Evolutionary conservation across 495 filamentous ascomycete species (phyloP).

Genomic region (Penicillium silybi): DNA sequence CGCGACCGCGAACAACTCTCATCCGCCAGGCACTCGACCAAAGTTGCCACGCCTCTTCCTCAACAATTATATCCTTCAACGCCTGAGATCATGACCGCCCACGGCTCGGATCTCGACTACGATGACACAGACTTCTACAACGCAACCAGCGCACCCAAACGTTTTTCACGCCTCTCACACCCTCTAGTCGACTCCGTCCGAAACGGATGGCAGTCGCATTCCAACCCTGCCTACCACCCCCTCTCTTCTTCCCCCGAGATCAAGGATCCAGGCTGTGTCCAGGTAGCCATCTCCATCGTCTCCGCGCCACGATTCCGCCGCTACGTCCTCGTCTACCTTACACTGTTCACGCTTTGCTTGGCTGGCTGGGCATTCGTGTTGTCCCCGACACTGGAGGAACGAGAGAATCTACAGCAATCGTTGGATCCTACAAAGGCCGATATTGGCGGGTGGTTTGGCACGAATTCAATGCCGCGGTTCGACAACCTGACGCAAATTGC

Average conservation of each 20-base stretch:
- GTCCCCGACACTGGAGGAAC: slow-evolving; percentile 39
- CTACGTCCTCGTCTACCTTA: slow-evolving; percentile 41
- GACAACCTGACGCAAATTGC: slow-evolving; percentile 44
- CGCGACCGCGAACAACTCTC: not conserved
- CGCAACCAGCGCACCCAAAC: slow-evolving; percentile 5
- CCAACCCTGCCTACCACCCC: slow-evolving; percentile 19
- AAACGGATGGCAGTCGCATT: slow-evolving; percentile 43
- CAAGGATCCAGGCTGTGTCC: slow-evolving; percentile 23
- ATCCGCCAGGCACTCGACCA: not conserved
- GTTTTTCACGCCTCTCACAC: slow-evolving; percentile 18
- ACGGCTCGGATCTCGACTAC: slow-evolving; percentile 13
- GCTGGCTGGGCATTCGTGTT: slow-evolving; percentile 39
- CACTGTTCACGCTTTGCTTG: slow-evolving; percentile 34
- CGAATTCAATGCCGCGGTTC: slow-evolving; percentile 45
- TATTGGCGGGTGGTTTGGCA: slow-evolving; percentile 43
- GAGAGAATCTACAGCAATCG: slow-evolving; percentile 28
- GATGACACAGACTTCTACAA: slow-evolving; percentile 20
- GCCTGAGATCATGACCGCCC: slow-evolving; percentile 10
- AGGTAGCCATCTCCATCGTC: slow-evolving; percentile 31
- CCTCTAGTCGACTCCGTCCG: slow-evolving; percentile 44
- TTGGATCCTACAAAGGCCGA: slow-evolving; percentile 34
- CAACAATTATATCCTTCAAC: not conserved
- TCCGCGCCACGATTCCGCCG: slow-evolving; percentile 47
- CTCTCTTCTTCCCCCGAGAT: slow-evolving; percentile 17
- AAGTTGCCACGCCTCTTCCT: not conserved